These are phyloP conservation scores for Hyparrhenia diplandra DNA, from an alignment of 176 grass and related monocot genomes.

Conservation along the genomic window DNA sequence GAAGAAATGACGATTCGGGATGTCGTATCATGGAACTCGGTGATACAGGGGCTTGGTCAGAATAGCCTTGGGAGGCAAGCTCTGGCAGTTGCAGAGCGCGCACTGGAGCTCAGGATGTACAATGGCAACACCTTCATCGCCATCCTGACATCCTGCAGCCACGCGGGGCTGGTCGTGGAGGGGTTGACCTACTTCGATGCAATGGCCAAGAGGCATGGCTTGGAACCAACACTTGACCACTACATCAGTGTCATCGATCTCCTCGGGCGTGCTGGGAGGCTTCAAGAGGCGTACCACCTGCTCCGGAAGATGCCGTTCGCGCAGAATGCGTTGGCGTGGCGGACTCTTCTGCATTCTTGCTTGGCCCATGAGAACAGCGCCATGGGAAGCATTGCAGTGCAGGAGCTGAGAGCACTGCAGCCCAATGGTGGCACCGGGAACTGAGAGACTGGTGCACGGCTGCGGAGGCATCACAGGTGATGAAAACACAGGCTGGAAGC, in stretches of 20 bases:
- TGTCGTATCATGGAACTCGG: slow-evolving; percentile 48
- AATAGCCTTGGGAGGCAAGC: slow-evolving; percentile 42
- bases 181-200: slow-evolving; percentile 46
- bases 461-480: not conserved
- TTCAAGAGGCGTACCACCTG: slow-evolving; percentile 40
- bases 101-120: slow-evolving; percentile 28
- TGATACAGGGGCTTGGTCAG: slow-evolving; percentile 60
- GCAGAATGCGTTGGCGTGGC: slow-evolving; percentile 33
- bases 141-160: slow-evolving; percentile 53
- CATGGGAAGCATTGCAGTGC: slow-evolving; percentile 23
- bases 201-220: slow-evolving; percentile 39
- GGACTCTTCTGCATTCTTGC: slow-evolving; percentile 54
- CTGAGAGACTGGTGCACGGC: slow-evolving; percentile 19
- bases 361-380: slow-evolving; percentile 25
- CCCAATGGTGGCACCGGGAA: not conserved
- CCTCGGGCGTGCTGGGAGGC: slow-evolving; percentile 46
- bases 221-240: slow-evolving; percentile 38
- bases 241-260: slow-evolving; percentile 42
- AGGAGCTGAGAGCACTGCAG: slow-evolving; percentile 32
- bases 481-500: not conserved
- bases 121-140: slow-evolving; percentile 51
- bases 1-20: slow-evolving; percentile 33
- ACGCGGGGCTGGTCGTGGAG: slow-evolving; percentile 29
- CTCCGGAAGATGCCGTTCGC: slow-evolving; percentile 32
- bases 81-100: slow-evolving; percentile 17